phyloP scores from a whole-genome alignment of 1,284 basidiomycete genomes.

The Tranzscheliella williamsii region DNA sequence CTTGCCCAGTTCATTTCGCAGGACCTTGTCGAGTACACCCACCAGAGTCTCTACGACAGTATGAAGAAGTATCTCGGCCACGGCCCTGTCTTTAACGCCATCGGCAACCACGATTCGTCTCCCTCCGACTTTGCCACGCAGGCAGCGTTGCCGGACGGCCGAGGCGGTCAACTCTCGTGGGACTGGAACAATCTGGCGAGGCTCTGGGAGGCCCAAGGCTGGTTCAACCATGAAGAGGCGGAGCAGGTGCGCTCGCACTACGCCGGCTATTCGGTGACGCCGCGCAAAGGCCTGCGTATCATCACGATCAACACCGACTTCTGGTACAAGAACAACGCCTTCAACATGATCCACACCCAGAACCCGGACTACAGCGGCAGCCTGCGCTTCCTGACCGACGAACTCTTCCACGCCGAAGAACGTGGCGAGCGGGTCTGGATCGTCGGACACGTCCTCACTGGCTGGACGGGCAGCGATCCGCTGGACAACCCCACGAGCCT shows the following conservation, averaged over 20 bases:
- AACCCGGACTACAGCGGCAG: constrained; percentile 74
- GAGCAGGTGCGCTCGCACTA: constrained; percentile 72
- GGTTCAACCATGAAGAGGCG: constrained; percentile 70
- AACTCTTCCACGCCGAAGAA: constrained; percentile 67
- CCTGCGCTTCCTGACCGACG: constrained; percentile 76
- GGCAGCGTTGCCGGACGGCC: constrained; percentile 43
- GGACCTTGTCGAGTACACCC: constrained; percentile 54
- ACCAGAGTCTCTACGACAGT: constrained; percentile 54
- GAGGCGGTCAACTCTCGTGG: constrained; percentile 51
- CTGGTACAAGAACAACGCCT: constrained; percentile 65
- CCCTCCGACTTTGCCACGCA: constrained; percentile 50
- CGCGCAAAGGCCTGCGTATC: constrained; percentile 71
- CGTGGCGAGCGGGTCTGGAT: constrained; percentile 69
- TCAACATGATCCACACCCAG: constrained; percentile 76
- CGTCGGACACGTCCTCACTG: constrained; percentile 74
- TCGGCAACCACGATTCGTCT: constrained; percentile 59
- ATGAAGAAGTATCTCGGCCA: constrained; percentile 41
- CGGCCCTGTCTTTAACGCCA: constrained; percentile 54
- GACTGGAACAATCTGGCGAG: constrained; percentile 55
- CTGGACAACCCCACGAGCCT: constrained; percentile 55
- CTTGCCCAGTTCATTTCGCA: constrained; percentile 49
- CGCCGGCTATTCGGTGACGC: constrained; percentile 73
- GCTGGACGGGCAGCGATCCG: constrained; percentile 73
- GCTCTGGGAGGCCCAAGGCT: constrained; percentile 65
- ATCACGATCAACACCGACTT: constrained; percentile 76